Base-by-base conservation (phyloP, 1,139 yeast genomes). In the Lodderomyces pseudojiufengensis region DNA sequence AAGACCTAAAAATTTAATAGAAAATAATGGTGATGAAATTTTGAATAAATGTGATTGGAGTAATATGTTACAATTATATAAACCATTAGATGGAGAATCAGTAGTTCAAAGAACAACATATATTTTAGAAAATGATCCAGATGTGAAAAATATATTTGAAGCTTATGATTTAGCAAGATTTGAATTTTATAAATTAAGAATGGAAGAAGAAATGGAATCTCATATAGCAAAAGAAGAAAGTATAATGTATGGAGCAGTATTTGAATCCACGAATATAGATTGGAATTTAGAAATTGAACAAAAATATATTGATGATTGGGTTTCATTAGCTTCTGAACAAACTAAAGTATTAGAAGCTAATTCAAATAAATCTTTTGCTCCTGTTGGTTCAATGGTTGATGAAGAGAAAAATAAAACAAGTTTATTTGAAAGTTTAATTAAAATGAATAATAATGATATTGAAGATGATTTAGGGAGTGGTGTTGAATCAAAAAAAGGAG, bases 41-140 rank as follows among this genome's bases (percentile, higher is more conserved):
- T 8, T 12, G 13, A 50, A 59, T 9, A 68, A 71, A 40, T 61
- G 70, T 46, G 86, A 92, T 57, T 92, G 98, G 97, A 71, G 80
- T 37, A 71, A 72, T 37, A 74, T 92, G 60, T 73, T 76, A 46
- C 97, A 92, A 55, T 59, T 79, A 30, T 64, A 72, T 36, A 82
- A 82, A 53, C 84, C 82, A 18, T 70, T 92, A 33, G 96, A 87
- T 53, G 97, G 97, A 41, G 98, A 92, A 61, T 57, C 84, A 37
- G 98, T 92, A 12, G 96, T 92, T 7, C 97, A 90, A 62, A 78
- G 97, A 63, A 81, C 97, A 1, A 48, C 90, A 39, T 85, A 80
- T 69, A 60, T 92, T 34, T 60, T 83, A 49, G 64, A 73, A 29
- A 58, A 65, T 41, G 40, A 44, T 43, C 40, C 49, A 23, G 41